Evolutionary conservation across 2,329 filamentous ascomycete species (phyloP), one percentile per base, ranked within the genome.

Genomic region (Pleoardoris graminearum): DNA sequence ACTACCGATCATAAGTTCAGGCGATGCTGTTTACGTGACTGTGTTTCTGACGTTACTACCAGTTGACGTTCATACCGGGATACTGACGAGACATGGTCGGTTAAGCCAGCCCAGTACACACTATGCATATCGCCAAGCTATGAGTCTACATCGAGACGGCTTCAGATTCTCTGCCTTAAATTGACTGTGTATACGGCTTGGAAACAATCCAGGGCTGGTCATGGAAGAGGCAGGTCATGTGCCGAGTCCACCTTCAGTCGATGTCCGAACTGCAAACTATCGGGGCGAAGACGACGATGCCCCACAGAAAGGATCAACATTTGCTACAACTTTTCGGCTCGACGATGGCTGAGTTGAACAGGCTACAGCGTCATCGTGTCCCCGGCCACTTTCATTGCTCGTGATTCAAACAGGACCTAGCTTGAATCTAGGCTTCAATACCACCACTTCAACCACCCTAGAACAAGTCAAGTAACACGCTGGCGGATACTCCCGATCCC

Each of bases 181-280:
- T 35, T 8, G 42, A 35, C n/a, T n/a, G 7, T 45, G 29, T 45
- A 25, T 23, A 14, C 12, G 16, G 30, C 30, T 35, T 45, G 23
- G 29, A 16, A 45, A 45, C 35, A 45, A 17, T 16, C 33, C 33
- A 37, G n/a, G n/a, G n/a, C n/a, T n/a, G n/a, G n/a, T n/a, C n/a
- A n/a, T n/a, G n/a, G n/a, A n/a, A n/a, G n/a, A n/a, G n/a, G n/a
- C n/a, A n/a, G n/a, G n/a, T n/a, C n/a, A n/a, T n/a, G n/a, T n/a
- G n/a, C n/a, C n/a, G n/a, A n/a, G n/a, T n/a, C n/a, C n/a, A n/a
- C n/a, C n/a, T n/a, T n/a, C n/a, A n/a, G 30, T 23, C 17, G 16
- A 45, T 23, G 42, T 45, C 42, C 42, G 30, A 30, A 35, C 17
- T 44, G 41, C 25, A 44, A 32, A 27, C 41, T 7, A 32, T 16